Percentiles rank a stretch among this genome's conserved stretches.
Evolutionary conservation across 257 asterid genomes (phyloP).

Genomic region (Ilex aquifolium): DNA sequence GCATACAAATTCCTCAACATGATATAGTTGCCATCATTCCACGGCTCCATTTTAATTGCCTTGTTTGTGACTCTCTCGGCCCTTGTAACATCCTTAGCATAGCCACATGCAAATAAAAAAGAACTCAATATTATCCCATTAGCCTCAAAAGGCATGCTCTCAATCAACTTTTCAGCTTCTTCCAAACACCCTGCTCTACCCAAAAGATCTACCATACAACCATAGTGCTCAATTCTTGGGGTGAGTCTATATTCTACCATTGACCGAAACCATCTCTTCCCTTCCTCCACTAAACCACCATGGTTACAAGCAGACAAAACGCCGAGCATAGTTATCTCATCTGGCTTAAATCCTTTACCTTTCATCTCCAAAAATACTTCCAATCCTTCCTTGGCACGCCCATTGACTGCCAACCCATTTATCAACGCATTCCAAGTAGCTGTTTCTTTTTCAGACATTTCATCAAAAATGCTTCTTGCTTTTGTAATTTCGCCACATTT

Average conservation of each 20-base stretch:
- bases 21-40: constrained; percentile 72
- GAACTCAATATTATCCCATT: constrained; percentile 87
- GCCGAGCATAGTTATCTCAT: constrained; percentile 76
- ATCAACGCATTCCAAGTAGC: constrained; percentile 91
- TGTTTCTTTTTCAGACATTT: constrained; percentile 34
- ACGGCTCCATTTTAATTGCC: constrained; percentile 69
- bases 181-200: constrained; percentile 82
- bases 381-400: constrained; percentile 68
- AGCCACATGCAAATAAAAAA: constrained; percentile 73
- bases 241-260: constrained; percentile 48
- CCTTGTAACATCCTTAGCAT: constrained; percentile 66
- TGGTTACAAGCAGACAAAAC: constrained; percentile 91
- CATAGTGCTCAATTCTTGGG: constrained; percentile 72
- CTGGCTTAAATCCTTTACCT: constrained; percentile 42
- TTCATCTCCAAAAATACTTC: constrained; percentile 57
- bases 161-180: constrained; percentile 74
- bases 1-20: constrained; percentile 91
- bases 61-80: constrained; percentile 64
- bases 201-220: constrained; percentile 77
- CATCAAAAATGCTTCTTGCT: constrained; percentile 55
- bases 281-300: constrained; percentile 89
- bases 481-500: constrained; percentile 74
- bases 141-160: constrained; percentile 81
- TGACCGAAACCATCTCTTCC: constrained; percentile 61
- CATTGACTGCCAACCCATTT: constrained; percentile 85